Evolutionary conservation across 495 filamentous ascomycete genomes (phyloP).

Genomic region (Chaetomidium leptoderma): DNA sequence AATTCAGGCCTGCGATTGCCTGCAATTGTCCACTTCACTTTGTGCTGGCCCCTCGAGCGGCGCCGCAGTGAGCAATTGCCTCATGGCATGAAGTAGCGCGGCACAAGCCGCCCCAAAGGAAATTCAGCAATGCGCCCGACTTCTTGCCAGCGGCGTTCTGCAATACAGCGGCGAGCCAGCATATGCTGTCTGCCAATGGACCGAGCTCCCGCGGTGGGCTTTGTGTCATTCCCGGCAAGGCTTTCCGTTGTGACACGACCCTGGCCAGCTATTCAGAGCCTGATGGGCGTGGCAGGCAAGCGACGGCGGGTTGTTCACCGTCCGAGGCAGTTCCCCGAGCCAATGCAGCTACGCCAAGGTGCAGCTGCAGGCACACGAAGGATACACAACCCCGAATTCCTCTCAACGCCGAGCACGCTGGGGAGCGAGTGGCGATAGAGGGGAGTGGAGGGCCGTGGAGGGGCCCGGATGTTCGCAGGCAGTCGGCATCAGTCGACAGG

Average conservation of each 20-base stretch:
- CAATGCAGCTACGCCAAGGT: constrained; percentile 6
- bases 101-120: constrained; percentile 15
- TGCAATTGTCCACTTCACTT: neutral
- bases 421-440: neutral
- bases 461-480: no score
- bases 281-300: constrained; percentile 6
- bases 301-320: constrained; percentile 1
- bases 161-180: neutral
- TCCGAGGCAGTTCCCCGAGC: constrained; percentile 5
- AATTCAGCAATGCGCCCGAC: constrained; percentile 9
- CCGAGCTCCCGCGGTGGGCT: no score
- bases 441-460: no score
- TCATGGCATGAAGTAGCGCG: constrained; percentile 15
- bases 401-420: neutral
- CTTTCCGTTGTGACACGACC: constrained; percentile 1
- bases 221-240: constrained; percentile 10
- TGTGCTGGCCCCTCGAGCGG: neutral
- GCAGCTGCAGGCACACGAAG: constrained; percentile 18
- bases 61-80: no score
- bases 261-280: neutral
- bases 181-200: neutral
- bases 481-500: no score
- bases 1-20: neutral
- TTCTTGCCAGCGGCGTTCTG: neutral
- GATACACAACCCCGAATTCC: constrained; percentile 1